Evolutionary conservation across 2,329 filamentous ascomycete genomes (phyloP).

Genomic region (Leptoxyphium fumago): DNA sequence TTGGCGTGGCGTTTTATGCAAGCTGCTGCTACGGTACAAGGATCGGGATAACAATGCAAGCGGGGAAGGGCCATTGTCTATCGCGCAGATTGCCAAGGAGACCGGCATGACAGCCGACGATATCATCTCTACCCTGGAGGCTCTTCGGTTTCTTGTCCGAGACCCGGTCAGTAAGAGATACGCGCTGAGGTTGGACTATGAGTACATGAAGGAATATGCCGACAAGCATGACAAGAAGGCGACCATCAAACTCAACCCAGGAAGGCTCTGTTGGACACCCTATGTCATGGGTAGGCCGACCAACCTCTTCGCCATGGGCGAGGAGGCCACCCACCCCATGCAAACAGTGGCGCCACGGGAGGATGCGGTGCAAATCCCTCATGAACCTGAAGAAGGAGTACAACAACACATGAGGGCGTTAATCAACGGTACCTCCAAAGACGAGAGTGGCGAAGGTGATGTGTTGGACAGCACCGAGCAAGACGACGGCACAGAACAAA

Average conservation of each 20-base stretch:
- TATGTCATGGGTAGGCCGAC: slow-evolving; percentile 75
- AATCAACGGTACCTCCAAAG: slow-evolving; percentile 2
- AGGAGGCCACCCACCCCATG: slow-evolving; percentile 30
- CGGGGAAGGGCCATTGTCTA: slow-evolving; percentile 27
- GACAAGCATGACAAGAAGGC: slow-evolving; percentile 78
- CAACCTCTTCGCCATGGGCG: slow-evolving; percentile 21
- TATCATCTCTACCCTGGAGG: slow-evolving; percentile 85
- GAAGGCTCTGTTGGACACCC: slow-evolving; percentile 81
- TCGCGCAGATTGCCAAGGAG: slow-evolving; percentile 60
- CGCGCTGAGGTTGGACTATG: slow-evolving; percentile 72
- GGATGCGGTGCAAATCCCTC: slow-evolving; percentile 40
- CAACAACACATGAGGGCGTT: slow-evolving; percentile 18
- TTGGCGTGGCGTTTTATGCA: slow-evolving; percentile 80
- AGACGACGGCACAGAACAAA: too few relatives aligned
- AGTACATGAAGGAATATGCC: slow-evolving; percentile 77
- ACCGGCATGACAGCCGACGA: slow-evolving; percentile 95
- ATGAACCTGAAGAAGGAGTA: slow-evolving; percentile 29
- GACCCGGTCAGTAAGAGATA: slow-evolving; percentile 82
- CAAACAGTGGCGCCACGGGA: slow-evolving; percentile 80
- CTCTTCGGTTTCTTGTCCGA: slow-evolving; percentile 71
- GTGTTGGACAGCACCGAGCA: neutral
- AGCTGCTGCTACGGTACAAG: slow-evolving; percentile 57
- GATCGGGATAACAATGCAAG: slow-evolving; percentile 14
- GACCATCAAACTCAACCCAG: slow-evolving; percentile 70
- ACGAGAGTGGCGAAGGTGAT: slow-evolving; percentile 1